A percentile compares a stretch with the other conserved stretches of the same genome.
phyloP scores from a whole-genome alignment of 495 filamentous ascomycete species.

The Parathielavia appendiculata region DNA sequence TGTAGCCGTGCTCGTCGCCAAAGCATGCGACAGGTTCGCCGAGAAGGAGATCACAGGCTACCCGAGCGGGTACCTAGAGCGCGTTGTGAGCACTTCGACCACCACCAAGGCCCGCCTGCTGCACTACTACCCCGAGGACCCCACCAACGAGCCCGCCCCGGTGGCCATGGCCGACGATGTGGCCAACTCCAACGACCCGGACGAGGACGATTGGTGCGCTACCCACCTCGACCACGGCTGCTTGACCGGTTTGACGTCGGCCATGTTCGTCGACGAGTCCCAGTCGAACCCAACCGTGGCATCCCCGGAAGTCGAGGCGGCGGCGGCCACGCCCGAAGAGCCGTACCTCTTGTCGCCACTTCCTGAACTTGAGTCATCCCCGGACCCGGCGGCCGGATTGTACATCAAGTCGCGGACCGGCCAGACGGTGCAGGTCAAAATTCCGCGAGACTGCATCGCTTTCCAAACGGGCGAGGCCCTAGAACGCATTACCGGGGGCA shows the following conservation, averaged over 20 bases:
- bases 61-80: constrained; percentile 70
- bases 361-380: constrained; percentile 63
- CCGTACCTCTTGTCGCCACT: constrained; percentile 44
- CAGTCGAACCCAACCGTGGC: constrained; percentile 40
- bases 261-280: constrained; percentile 90
- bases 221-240: constrained; percentile 93
- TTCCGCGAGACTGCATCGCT: constrained; percentile 83
- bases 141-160: constrained; percentile 14
- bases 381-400: constrained; percentile 77
- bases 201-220: constrained; percentile 91
- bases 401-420: constrained; percentile 87
- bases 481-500: constrained; percentile 79
- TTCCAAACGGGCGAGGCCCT: constrained; percentile 96
- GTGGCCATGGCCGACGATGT: constrained; percentile 19
- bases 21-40: constrained; percentile 83
- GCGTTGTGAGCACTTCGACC: constrained; percentile 74
- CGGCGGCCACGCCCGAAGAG: background rate
- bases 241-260: constrained; percentile 86
- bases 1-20: constrained; percentile 77
- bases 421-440: constrained; percentile 74
- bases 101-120: constrained; percentile 89
- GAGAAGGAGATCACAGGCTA: constrained; percentile 71
- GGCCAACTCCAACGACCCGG: constrained; percentile 35
- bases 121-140: constrained; percentile 79
- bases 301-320: constrained; percentile 28